Conservation (phyloP, 2,329 filamentous ascomycete species). For the Monosporascus cannonballus region DNA sequence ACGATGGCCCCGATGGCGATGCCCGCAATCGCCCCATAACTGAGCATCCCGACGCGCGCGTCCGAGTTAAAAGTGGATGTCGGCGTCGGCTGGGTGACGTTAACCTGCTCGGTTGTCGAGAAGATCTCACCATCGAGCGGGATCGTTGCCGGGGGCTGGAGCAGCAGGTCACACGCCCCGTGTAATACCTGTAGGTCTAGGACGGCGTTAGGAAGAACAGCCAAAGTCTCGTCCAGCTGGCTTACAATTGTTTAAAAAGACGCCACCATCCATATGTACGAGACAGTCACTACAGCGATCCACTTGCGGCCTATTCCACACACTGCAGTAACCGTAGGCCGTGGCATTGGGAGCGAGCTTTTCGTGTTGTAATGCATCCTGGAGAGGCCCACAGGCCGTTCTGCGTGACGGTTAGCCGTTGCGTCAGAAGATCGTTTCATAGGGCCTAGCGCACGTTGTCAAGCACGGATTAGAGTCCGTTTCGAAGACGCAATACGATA, state of each 20-base stretch:
- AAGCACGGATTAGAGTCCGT: constrained; percentile 40
- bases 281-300: constrained; percentile 45
- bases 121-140: constrained; percentile 48
- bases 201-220: constrained; percentile 3
- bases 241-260: constrained; percentile 50
- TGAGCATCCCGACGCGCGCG: constrained; percentile 40
- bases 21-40: constrained; percentile 50
- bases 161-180: constrained; percentile 50
- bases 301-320: constrained; percentile 36
- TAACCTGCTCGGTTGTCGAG: constrained; percentile 36
- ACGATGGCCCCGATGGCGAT: constrained; percentile 48
- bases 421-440: not conserved
- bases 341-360: constrained; percentile 40
- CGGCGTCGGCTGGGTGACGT: constrained; percentile 43
- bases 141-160: constrained; percentile 39
- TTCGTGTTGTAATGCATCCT: constrained; percentile 40
- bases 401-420: constrained; percentile 30
- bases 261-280: constrained; percentile 23
- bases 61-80: constrained; percentile 32
- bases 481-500: constrained; percentile 49
- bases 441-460: constrained; percentile 37
- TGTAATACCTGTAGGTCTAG: constrained; percentile 35
- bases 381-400: constrained; percentile 45
- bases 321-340: constrained; percentile 48
- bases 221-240: constrained; percentile 3